phyloP scores from a whole-genome alignment of 805 yeast species.

The Ogataea glucozyma region DNA sequence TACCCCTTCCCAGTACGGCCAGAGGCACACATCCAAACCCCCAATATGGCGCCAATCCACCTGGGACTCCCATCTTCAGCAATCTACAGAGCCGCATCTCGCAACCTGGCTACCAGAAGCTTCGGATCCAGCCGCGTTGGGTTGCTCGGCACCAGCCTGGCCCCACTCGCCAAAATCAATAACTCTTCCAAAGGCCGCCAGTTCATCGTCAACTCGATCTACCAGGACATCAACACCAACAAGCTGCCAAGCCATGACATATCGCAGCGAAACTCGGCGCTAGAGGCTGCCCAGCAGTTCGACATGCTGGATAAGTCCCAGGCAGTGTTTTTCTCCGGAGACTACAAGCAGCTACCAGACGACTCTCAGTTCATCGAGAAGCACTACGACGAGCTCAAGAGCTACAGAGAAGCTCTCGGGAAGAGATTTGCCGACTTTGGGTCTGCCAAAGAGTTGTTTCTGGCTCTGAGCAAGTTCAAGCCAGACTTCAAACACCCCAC shows the following conservation, averaged over 20 bases:
- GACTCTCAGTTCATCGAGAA: slow-evolving; percentile 53
- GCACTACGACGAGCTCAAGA: slow-evolving; percentile 44
- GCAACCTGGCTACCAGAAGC: no score
- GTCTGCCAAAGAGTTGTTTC: slow-evolving; percentile 40
- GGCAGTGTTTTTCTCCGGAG: slow-evolving; percentile 18
- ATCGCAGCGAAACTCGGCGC: slow-evolving; percentile 26
- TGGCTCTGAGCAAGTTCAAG: slow-evolving; percentile 39
- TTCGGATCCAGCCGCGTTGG: no score
- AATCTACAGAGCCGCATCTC: no score
- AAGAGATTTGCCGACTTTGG: slow-evolving; percentile 41
- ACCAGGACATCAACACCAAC: slow-evolving; percentile 21
- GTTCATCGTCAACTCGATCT: slow-evolving; percentile 24
- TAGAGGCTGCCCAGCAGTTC: slow-evolving; percentile 31
- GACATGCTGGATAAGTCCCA: slow-evolving; percentile 14
- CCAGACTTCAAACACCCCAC: slow-evolving; percentile 18
- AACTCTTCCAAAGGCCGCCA: slow-evolving; percentile 18
- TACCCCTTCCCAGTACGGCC: no score
- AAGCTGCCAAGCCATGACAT: slow-evolving; percentile 16
- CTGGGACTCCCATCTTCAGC: no score
- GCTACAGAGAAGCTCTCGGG: slow-evolving; percentile 36
- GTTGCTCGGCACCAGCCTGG: not conserved
- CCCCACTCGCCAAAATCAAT: slow-evolving; percentile 22
- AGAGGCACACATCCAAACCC: no score
- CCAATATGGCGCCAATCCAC: no score
- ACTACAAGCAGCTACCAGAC: slow-evolving; percentile 53